Conservation (phyloP, 768 basidiomycete species). For the Macrolepiota dolichaula region DNA sequence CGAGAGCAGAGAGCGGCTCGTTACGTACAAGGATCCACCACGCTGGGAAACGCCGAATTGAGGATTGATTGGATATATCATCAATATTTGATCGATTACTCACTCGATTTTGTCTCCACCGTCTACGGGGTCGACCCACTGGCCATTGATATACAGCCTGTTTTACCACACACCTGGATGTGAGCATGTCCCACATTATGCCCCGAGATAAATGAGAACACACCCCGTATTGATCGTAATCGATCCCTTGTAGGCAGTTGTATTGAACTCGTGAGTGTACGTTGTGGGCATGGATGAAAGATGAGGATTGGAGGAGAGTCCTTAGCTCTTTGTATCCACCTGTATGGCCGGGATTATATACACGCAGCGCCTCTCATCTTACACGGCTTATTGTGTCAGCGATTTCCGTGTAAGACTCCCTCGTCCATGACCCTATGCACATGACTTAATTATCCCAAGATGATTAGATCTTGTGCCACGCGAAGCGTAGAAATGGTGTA, state of each 20-base stretch:
- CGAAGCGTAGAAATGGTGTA: too few relatives aligned
- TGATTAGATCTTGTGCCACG: too few relatives aligned
- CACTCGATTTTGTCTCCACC: slow-evolving; percentile 63
- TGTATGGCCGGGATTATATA: not conserved
- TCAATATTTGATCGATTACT: slow-evolving; percentile 21
- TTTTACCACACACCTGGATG: too few relatives aligned
- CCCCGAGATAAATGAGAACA: not conserved
- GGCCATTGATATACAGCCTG: slow-evolving; percentile 69
- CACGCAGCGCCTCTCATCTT: too few relatives aligned
- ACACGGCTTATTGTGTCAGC: too few relatives aligned
- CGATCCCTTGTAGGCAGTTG: slow-evolving; percentile 17
- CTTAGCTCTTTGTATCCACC: not conserved
- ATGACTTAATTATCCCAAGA: too few relatives aligned
- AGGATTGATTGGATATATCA: not conserved
- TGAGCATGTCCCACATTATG: not conserved
- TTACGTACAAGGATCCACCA: slow-evolving; percentile 51
- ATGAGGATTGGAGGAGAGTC: not conserved
- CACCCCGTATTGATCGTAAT: slow-evolving; percentile 21
- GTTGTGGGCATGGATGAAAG: slow-evolving; percentile 16
- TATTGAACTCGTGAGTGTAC: slow-evolving; percentile 21
- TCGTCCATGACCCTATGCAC: too few relatives aligned
- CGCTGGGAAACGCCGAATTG: slow-evolving; percentile 27
- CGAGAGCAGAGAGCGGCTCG: not conserved
- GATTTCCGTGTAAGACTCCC: too few relatives aligned
- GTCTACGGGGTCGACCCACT: slow-evolving; percentile 58